Base-by-base conservation (phyloP, 106 monocot genomes). In the Iris macrosiphon region DNA sequence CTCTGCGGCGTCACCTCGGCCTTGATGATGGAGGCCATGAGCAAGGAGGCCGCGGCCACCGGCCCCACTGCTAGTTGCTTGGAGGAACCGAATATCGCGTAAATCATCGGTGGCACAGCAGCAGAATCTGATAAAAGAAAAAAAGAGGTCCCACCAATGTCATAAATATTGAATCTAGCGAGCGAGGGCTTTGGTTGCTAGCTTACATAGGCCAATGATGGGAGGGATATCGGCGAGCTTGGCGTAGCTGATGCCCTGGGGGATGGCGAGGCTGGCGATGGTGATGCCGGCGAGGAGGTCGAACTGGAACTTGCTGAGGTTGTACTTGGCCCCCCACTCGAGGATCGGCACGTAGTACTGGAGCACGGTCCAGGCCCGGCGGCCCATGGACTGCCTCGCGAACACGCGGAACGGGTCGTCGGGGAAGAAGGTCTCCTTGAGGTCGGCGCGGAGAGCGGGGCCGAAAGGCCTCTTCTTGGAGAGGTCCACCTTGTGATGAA, bases 191-290 rank as follows among this genome's bases (percentile, higher is more conserved):
- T 6, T 35, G 10, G 34, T 6, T 4, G 10, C 34, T 4, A 1
- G 13, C 78, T 64, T 73, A 94, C 93, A 94, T 10, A 94, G 76
- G 47, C 93, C 93, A 17, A 84, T 70, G 63, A 94, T 68, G 27
- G 93, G 72, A 9, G 88, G 93, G 19, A 94, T 57, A 18, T 76
- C 46, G 24, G 93, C 81, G 38, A 94, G 93, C 35, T 65, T 45
- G 8, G 93, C 93, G 44, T 94, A 88, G 61, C 93, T 84, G 65
- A 94, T 88, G 21, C 88, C 73, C 55, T 96, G 95, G 12, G 90
- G 90, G 42, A 90, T 84, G 43, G 90, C 80, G 11, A 90, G 72
- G 65, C 81, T 85, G 54, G 90, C 75, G 49, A 81, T 81, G 42
- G 90, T 90, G 57, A 90, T 52, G 2, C 90, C 90, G 53, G 90